These are phyloP conservation scores for Saccharomycopsis schoenii DNA, from an alignment of 805 yeast genomes.

Conservation along the genomic window DNA sequence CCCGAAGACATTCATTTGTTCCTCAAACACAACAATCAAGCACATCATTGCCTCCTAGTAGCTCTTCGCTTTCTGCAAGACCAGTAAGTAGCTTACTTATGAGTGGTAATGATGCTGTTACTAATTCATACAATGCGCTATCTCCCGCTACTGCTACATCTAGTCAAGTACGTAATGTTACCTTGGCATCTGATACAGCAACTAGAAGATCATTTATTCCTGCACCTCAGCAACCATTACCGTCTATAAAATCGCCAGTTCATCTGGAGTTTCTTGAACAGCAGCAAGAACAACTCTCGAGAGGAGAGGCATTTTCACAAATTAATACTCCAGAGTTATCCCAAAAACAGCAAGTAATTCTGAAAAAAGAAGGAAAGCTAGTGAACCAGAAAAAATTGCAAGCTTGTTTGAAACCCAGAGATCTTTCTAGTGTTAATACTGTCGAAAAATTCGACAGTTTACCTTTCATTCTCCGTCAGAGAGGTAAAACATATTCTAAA, in stretches of 20 bases:
- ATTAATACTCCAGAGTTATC: not conserved
- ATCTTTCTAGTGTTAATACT: slow-evolving; percentile 26
- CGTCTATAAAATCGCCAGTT: not conserved
- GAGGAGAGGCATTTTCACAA: not conserved
- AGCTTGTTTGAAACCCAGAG: slow-evolving; percentile 55
- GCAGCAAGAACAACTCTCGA: not conserved
- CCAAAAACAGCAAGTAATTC: not conserved
- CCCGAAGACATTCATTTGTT: not conserved
- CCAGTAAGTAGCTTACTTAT: not conserved
- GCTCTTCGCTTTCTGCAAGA: not conserved
- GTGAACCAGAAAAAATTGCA: slow-evolving; percentile 29
- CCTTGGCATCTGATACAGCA: not conserved
- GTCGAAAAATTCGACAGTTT: slow-evolving; percentile 48
- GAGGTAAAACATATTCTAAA: slow-evolving; percentile 56
- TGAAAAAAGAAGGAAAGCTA: not conserved
- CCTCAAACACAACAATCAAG: not conserved
- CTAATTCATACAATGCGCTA: not conserved
- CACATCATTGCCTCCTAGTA: not conserved
- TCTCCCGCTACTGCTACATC: not conserved
- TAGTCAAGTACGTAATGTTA: not conserved
- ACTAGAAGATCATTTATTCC: not conserved
- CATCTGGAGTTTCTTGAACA: not conserved
- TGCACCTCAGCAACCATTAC: not conserved
- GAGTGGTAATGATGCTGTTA: not conserved
- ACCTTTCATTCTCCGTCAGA: slow-evolving; percentile 59